Evolutionary conservation across 441 rosid species (phyloP), one percentile per base, ranked within the genome.

Genomic region (Euphorbia schlechtendalii): DNA sequence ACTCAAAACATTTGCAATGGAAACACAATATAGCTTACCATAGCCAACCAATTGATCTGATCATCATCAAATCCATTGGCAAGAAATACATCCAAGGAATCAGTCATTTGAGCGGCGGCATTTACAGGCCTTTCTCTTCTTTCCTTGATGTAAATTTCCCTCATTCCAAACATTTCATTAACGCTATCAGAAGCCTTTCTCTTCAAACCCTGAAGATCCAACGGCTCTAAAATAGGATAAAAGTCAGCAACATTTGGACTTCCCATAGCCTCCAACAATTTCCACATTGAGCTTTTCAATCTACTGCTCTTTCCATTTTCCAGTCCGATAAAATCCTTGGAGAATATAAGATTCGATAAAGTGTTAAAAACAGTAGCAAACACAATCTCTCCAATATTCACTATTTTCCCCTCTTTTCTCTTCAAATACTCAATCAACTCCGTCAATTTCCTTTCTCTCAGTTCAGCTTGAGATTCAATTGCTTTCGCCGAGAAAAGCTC

Each of bases 121-220:
- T 64, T 67, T 18, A 17, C 58, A 18, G 14, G 27, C 15, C 27
- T 66, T 34, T 66, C 34, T 64, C 78, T 67, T 71, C 80, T 69
- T 64, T 76, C 69, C 56, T 45, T 69, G 18, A 76, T 45, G 25
- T 46, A 57, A 38, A 21, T 56, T n/a, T 59, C 73, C 80, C 80
- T 74, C 3, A 55, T 24, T 1, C 24, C 20, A 21, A 45, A 69
- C 63, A 70, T 45, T 58, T 72, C 28, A 28, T 61, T 10, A 6
- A 68, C 5, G 58, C 69, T 63, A 0, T 63, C n/a, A 4, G 28
- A 20, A 18, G 32, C 7, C 9, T 76, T 56, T 49, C 11, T 74
- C 22, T 45, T 69, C 4, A 74, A 38, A 43, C 83, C 71, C 54
- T 72, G 81, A 72, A 70, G 73, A 65, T 27, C 79, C 36, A 77